Evolutionary conservation across 108 stramenopile species (phyloP), one percentile per base, ranked within the genome.

Genomic region (Pseudonitzschia delicatissima): DNA sequence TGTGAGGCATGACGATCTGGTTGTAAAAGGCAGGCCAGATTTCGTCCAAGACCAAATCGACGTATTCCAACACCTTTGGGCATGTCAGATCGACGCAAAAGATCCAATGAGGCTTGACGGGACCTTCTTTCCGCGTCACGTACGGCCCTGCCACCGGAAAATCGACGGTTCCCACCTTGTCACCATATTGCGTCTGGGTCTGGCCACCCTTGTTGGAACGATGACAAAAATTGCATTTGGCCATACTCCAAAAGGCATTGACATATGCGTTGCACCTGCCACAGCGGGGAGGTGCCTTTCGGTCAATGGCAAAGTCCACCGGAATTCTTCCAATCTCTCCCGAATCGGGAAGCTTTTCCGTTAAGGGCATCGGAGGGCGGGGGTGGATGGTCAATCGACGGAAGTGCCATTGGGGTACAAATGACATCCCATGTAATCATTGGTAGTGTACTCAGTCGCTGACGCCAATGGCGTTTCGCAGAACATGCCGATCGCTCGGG

Each of bases 51-150:
- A 77, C 50, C 34, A 60, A 52, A 26, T 65, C 67, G 45, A 83
- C 28, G 62, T 77, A 73, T 29, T 66, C 40, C 49, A 39, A 27
- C 25, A 49, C 29, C 25, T 59, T 42, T 17, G 74, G 71, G 32
- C 67, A 64, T n/a, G 80, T 76, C 67, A 82, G 62, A 67, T 89
- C 87, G n/a, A 92, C 82, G 48, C 84, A 87, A 77, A 87, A 72
- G 40, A 74, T 42, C n/a, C 84, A 51, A 21, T 72, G 57, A 15
- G 75, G 71, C 64, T 64, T 60, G 1, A 79, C 84, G 9, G 84
- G 80, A 15, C 13, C 23, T 3, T 45, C 5, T 4, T 11, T 26
- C 27, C 87, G 67, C 5, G 87, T 87, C 9, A 81, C 39, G 64
- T 87, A 92, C 13, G 80, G 77, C 21, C 86, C 87, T 34, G 50